Evolutionary conservation across 2,329 filamentous ascomycete genomes (phyloP).

Genomic region (Nannizzia gypsea): DNA sequence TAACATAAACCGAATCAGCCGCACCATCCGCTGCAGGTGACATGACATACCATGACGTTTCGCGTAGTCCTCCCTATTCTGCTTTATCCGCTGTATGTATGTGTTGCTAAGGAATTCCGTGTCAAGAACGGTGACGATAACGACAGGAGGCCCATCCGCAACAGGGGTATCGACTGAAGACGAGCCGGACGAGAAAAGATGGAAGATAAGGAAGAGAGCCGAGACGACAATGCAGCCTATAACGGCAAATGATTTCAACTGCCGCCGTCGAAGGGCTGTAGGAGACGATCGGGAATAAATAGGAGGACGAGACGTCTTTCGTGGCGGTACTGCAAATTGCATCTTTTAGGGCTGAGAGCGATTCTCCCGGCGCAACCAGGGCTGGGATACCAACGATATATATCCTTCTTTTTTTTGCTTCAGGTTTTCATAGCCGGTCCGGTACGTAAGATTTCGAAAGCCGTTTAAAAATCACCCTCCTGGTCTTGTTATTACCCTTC

Average conservation of each 20-base stretch:
- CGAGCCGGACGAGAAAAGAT: constrained; percentile 25
- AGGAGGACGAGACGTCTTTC: constrained; percentile 67
- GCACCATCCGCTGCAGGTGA: constrained; percentile 2
- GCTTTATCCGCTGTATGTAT: constrained; percentile 62
- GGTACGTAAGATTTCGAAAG: background rate
- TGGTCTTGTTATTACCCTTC: background rate
- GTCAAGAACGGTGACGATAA: constrained; percentile 79
- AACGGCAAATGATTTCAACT: constrained; percentile 49
- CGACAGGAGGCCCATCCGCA: constrained; percentile 41
- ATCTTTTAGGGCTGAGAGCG: constrained; percentile 36
- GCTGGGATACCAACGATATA: constrained; percentile 1
- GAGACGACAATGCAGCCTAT: constrained; percentile 44
- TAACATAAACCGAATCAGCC: background rate
- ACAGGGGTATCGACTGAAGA: constrained; percentile 20
- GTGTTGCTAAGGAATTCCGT: constrained; percentile 49
- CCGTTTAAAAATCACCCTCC: background rate
- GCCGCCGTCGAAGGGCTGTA: constrained; percentile 44
- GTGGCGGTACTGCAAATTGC: constrained; percentile 82
- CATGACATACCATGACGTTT: constrained; percentile 60
- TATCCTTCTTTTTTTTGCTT: constrained; percentile 2
- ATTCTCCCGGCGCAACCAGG: background rate
- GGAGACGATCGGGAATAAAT: constrained; percentile 48
- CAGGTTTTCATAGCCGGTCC: constrained; percentile 7
- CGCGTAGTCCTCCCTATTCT: constrained; percentile 78
- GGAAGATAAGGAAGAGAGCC: constrained; percentile 50